A percentile compares a stretch with the other conserved stretches of the same genome.
phyloP scores from a whole-genome alignment of 129 eudicot species.

The Apium graveolens region DNA sequence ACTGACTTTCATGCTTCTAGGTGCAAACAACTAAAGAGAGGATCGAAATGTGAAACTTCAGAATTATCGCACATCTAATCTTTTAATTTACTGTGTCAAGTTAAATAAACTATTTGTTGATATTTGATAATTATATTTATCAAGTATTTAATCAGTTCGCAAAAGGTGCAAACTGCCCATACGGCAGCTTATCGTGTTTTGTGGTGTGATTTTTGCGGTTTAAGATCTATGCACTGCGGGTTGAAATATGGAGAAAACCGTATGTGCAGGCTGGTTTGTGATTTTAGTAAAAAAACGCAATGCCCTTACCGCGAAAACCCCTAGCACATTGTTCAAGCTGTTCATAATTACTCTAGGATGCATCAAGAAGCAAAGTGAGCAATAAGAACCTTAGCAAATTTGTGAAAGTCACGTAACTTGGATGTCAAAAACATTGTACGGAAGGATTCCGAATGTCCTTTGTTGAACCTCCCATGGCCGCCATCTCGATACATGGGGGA shows the following conservation, averaged over 20 bases:
- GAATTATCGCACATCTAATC: too few relatives aligned
- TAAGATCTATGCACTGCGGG: background rate
- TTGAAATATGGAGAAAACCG: too few relatives aligned
- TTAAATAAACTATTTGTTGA: too few relatives aligned
- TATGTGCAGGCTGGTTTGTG: background rate
- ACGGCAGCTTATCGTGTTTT: background rate
- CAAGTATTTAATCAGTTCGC: background rate
- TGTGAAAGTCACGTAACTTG: constrained; percentile 89
- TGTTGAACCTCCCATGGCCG: constrained; percentile 59
- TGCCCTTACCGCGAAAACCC: background rate
- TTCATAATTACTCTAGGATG: background rate
- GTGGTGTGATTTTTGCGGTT: background rate
- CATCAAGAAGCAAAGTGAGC: background rate
- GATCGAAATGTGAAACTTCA: too few relatives aligned
- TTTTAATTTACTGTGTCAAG: too few relatives aligned
- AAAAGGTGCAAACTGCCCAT: background rate
- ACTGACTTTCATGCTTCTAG: too few relatives aligned
- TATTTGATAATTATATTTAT: too few relatives aligned
- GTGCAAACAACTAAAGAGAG: too few relatives aligned
- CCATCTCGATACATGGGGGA: constrained; percentile 72
- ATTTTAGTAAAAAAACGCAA: background rate
- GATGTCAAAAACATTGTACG: constrained; percentile 60
- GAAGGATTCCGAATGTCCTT: constrained; percentile 56
- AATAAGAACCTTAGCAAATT: constrained; percentile 64
- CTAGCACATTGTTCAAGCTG: background rate